Percentiles rank a stretch among this genome's conserved stretches.
These are phyloP conservation scores for Rhodosporidiobolus sp. DNA, from an alignment of 768 basidiomycete species.

Conservation along the genomic window DNA sequence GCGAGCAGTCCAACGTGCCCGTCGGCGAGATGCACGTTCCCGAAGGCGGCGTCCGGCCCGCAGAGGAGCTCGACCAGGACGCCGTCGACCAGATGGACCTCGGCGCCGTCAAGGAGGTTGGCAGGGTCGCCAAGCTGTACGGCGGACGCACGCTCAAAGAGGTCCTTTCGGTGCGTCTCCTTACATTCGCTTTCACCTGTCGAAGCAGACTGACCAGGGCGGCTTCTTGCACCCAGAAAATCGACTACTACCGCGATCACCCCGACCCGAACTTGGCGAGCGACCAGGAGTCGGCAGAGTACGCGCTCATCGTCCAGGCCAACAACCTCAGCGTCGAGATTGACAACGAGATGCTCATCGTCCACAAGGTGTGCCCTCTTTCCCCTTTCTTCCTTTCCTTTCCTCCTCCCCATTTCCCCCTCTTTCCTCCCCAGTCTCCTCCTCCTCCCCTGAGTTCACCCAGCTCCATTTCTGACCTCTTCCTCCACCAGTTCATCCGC, in stretches of 20 bases:
- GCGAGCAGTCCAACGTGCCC: constrained; percentile 53
- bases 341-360: constrained; percentile 94
- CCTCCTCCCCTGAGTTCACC: not conserved
- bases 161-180: constrained; percentile 64
- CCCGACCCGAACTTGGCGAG: constrained; percentile 76
- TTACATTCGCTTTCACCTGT: not conserved
- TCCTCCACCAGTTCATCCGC: constrained; percentile 72
- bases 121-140: constrained; percentile 81
- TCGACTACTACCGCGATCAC: constrained; percentile 75
- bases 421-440: not conserved
- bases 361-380: constrained; percentile 82
- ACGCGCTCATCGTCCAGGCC: constrained; percentile 90
- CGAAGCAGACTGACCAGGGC: not conserved
- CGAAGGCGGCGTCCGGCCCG: constrained; percentile 77
- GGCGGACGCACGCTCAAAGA: constrained; percentile 84
- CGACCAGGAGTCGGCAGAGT: constrained; percentile 88
- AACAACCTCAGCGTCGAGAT: constrained; percentile 98
- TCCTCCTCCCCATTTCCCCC: constrained; percentile 14
- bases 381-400: not conserved
- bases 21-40: constrained; percentile 51
- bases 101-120: constrained; percentile 75
- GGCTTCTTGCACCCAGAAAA: constrained; percentile 60
- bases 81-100: constrained; percentile 95
- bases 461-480: too few relatives aligned
- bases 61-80: constrained; percentile 91